Percentiles rank a stretch among this genome's conserved stretches.
Evolutionary conservation across 306 rosid genomes (phyloP).

Genomic region (Dryas alaskensis): DNA sequence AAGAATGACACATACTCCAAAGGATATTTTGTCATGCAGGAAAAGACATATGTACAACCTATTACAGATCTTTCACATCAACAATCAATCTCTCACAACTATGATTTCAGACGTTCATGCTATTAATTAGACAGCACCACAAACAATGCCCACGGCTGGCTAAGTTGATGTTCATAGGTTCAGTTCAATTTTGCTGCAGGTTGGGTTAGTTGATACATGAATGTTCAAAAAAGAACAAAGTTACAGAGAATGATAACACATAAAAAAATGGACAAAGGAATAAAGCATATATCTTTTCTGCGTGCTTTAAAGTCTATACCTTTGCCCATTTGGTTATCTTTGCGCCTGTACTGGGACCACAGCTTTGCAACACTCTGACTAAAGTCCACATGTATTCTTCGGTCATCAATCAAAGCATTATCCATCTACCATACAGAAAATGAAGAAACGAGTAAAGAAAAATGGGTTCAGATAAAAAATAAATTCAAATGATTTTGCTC

Average conservation of each 20-base stretch:
- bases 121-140: background rate
- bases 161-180: background rate
- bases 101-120: background rate
- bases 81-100: background rate
- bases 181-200: background rate
- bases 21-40: background rate
- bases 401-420: constrained; percentile 93
- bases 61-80: background rate
- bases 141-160: background rate
- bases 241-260: background rate
- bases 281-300: background rate
- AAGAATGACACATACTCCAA: background rate
- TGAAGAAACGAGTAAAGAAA: constrained; percentile 12
- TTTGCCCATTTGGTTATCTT: constrained; percentile 55
- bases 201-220: background rate
- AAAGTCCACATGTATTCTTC: constrained; percentile 97
- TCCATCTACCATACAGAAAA: constrained; percentile 65
- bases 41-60: background rate
- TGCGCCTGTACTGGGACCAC: constrained; percentile 84
- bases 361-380: constrained; percentile 91
- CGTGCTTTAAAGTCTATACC: constrained; percentile 36
- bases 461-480: constrained; percentile 2
- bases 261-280: constrained; percentile 4
- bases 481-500: background rate
- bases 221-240: background rate